Percentiles rank a stretch among this genome's conserved stretches.
These are phyloP conservation scores for Centaurea solstitialis DNA, from an alignment of 129 eudicot genomes.

Conservation along the genomic window DNA sequence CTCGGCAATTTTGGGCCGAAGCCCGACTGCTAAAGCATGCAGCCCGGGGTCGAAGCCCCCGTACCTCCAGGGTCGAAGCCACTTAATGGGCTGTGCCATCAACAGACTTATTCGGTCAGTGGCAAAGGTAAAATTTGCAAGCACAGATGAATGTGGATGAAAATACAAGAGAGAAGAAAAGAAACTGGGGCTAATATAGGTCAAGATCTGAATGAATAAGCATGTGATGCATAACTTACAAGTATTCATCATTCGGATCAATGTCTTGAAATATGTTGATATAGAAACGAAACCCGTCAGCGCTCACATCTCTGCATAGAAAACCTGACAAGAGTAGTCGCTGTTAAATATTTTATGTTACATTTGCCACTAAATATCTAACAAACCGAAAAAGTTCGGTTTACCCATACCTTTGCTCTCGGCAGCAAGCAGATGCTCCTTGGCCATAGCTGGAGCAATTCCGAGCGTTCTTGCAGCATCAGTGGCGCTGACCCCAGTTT, in stretches of 20 bases:
- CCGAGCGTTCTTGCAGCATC: slow-evolving; percentile 98
- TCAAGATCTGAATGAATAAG: background rate
- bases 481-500: slow-evolving; percentile 68
- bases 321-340: slow-evolving; percentile 55
- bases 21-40: too few relatives aligned
- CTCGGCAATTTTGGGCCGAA: too few relatives aligned
- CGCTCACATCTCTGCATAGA: slow-evolving; percentile 93
- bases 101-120: background rate
- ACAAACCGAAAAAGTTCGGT: background rate
- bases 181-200: background rate
- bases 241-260: slow-evolving; percentile 52
- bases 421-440: slow-evolving; percentile 92
- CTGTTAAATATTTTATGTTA: background rate
- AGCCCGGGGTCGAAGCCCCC: too few relatives aligned
- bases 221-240: slow-evolving; percentile 50
- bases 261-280: slow-evolving; percentile 80
- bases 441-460: slow-evolving; percentile 98
- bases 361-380: background rate
- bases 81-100: background rate
- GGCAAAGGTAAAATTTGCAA: background rate
- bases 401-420: slow-evolving; percentile 82
- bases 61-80: too few relatives aligned
- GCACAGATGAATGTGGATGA: too few relatives aligned
- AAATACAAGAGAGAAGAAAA: too few relatives aligned
- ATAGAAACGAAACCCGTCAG: slow-evolving; percentile 93